These are phyloP conservation scores for Coleophoma crateriformis DNA, from an alignment of 2,329 filamentous ascomycete species.

Conservation along the genomic window DNA sequence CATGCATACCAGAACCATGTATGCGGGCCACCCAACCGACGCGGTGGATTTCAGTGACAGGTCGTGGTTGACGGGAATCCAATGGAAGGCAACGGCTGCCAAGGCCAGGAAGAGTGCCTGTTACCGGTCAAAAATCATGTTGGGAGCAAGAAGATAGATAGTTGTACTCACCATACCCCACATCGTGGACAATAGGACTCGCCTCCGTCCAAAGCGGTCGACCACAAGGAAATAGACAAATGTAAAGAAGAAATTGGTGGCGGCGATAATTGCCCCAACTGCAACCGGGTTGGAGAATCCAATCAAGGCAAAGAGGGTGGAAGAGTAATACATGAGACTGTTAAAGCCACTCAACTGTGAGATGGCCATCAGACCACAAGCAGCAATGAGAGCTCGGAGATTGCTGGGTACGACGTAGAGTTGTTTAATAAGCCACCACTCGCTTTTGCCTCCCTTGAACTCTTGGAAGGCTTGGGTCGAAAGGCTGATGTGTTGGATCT, in stretches of 20 bases:
- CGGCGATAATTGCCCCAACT: slow-evolving; percentile 38
- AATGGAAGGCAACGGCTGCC: slow-evolving; percentile 11
- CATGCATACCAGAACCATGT: background rate
- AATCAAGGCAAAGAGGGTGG: slow-evolving; percentile 38
- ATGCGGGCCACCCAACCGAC: slow-evolving; percentile 13
- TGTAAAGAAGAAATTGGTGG: slow-evolving; percentile 44
- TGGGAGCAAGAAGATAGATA: background rate
- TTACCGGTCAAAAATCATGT: background rate
- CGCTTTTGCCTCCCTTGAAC: slow-evolving; percentile 32
- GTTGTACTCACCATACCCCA: slow-evolving; percentile 29
- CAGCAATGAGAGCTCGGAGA: slow-evolving; percentile 37
- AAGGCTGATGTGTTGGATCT: slow-evolving; percentile 34
- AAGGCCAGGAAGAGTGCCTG: background rate
- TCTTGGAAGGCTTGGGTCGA: slow-evolving; percentile 33
- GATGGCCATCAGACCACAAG: slow-evolving; percentile 46
- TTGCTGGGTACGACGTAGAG: slow-evolving; percentile 38
- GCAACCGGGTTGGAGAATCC: slow-evolving; percentile 43
- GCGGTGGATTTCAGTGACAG: slow-evolving; percentile 28
- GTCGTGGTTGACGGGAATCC: slow-evolving; percentile 37
- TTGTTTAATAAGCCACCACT: slow-evolving; percentile 37
- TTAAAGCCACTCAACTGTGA: slow-evolving; percentile 42
- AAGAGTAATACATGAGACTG: slow-evolving; percentile 37
- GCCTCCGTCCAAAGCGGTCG: slow-evolving; percentile 38
- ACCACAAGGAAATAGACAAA: slow-evolving; percentile 36
- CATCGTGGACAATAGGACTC: slow-evolving; percentile 35